Evolutionary conservation across 129 eudicot species (phyloP), one percentile per base, ranked within the genome.

Genomic region (Chrysanthemum lavandulifolium): DNA sequence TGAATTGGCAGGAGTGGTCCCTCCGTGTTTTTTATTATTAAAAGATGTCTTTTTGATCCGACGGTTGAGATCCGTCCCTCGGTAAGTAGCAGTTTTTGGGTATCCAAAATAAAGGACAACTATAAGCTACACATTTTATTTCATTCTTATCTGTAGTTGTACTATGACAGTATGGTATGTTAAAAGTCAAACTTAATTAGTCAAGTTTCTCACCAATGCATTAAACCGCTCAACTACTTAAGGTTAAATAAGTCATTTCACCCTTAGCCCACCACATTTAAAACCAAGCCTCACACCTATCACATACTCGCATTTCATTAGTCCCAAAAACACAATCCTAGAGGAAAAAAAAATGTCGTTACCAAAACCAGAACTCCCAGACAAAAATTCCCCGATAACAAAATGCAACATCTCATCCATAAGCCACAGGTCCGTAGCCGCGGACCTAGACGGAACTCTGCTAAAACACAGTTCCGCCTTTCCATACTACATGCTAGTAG

Each of bases 381-480:
- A 61, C 58, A 75, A 83, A 63, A 65, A 51, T 95, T 87, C 65
- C 91, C 76, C 91, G 47, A 82, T 95, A 40, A 69, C 77, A 13
- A 75, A 82, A 78, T 91, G 97, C 77, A 89, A 86, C 56, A 65
- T 72, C 77, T 85, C 95, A 84, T 68, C 73, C 83, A 61, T 72
- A 6, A 64, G 11, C 47, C 89, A 79, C 87, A 73, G 68, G 40
- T 88, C 99, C 0, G 83, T 95, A n/a, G 99, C 99, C 29, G 99
- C 99, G 36, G 99, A 95, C 79, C 90, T 95, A 40, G 97, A 95
- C 80, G 99, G 99, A 18, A 95, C 99, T 13, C 91, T 95, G 60
- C 73, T 95, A 19, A 87, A 82, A 59, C 72, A 86, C 29, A 74
- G 83, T 47, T 86, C 93, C 1, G 90, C 99, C 12, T 95, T 95